Base-by-base conservation (phyloP, 2,329 filamentous ascomycete species). In the Penicillium sp. region DNA sequence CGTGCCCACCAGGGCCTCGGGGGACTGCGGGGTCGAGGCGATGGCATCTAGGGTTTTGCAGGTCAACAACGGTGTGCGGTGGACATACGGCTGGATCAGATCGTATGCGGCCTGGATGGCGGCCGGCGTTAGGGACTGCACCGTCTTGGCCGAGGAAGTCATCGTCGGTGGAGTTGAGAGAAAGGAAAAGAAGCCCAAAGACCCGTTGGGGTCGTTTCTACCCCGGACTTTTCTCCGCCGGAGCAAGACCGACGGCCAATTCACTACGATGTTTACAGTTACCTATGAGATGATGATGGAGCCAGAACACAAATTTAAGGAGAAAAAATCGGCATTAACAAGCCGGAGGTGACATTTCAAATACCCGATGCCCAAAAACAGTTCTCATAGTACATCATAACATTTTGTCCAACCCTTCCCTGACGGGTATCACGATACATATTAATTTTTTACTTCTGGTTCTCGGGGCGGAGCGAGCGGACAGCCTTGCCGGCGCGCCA, bases 401-500 rank as follows among this genome's bases (percentile, higher is more conserved):
- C 58, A 64, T 66, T 67, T 66, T 60, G 39, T 46, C 54, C 55
- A 54, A 53, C 56, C 55, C 49, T 57, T 53, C 53, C 50, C 46
- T 41, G 20, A 52, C 53, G 57, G 58, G 57, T 63, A 62, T 60
- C 55, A 64, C 55, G 49, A 57, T 52, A 58, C 20, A 23, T 23
- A 23, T 23, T 23, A 23, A 56, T 52, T 62, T 12, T 63, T 78
- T 85, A 88, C 76, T 88, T 86, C 76, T 87, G 82, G 81, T 92
- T 92, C 81, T 93, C 88, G 62, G 88, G 88, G 70, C 88, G 87
- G 71, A 93, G 87, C 69, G 83, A 79, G 65, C 92, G 87, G 68
- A 98, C 93, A 66, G 93, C 89, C 86, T 96, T 97, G 75, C 93
- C 93, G 60, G 93, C 93, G 70, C 88, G 84, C 93, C 93, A 98